Percentiles rank a stretch among this genome's conserved stretches.
Conservation (phyloP, 768 basidiomycete species). For the Russula emetica region DNA sequence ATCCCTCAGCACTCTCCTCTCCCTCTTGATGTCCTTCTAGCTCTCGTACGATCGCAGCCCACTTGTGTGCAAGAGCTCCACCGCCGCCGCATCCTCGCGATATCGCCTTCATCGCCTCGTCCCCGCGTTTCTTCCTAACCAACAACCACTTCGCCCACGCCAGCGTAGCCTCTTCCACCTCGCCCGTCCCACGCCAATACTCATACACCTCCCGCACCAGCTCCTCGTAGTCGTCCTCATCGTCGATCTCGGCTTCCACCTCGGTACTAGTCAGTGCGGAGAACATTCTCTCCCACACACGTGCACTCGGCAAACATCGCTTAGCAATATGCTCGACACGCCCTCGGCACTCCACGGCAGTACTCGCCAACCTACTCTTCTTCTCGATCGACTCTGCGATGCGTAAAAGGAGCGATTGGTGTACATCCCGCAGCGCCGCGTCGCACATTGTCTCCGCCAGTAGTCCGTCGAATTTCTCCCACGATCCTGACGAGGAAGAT, state of each 20-base stretch:
- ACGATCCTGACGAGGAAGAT: not conserved
- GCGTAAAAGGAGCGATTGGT: slow-evolving; percentile 46
- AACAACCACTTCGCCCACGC: slow-evolving; percentile 50
- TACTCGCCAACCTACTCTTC: slow-evolving; percentile 20
- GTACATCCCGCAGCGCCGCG: slow-evolving; percentile 32
- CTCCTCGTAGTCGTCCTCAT: not conserved
- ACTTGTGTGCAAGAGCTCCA: slow-evolving; percentile 38
- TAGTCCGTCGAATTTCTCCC: slow-evolving; percentile 17
- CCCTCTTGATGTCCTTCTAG: not conserved
- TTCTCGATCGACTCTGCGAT: slow-evolving; percentile 39
- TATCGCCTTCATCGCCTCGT: slow-evolving; percentile 40
- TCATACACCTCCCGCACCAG: slow-evolving; percentile 41
- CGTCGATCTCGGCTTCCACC: not conserved
- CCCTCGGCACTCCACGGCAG: slow-evolving; percentile 27
- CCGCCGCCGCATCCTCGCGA: slow-evolving; percentile 35
- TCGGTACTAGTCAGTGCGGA: slow-evolving; percentile 27
- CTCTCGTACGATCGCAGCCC: slow-evolving; percentile 31
- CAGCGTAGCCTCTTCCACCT: slow-evolving; percentile 37
- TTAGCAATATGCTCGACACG: slow-evolving; percentile 41
- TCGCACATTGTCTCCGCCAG: slow-evolving; percentile 25
- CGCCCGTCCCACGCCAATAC: slow-evolving; percentile 42
- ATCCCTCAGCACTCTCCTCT: not conserved
- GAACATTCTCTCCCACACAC: slow-evolving; percentile 46
- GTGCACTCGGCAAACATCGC: slow-evolving; percentile 41
- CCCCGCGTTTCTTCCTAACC: slow-evolving; percentile 25